Percentiles rank a stretch among this genome's conserved stretches.
Evolutionary conservation across 352 stramenopile species (phyloP).

Genomic region (Aphanomyces astaci): DNA sequence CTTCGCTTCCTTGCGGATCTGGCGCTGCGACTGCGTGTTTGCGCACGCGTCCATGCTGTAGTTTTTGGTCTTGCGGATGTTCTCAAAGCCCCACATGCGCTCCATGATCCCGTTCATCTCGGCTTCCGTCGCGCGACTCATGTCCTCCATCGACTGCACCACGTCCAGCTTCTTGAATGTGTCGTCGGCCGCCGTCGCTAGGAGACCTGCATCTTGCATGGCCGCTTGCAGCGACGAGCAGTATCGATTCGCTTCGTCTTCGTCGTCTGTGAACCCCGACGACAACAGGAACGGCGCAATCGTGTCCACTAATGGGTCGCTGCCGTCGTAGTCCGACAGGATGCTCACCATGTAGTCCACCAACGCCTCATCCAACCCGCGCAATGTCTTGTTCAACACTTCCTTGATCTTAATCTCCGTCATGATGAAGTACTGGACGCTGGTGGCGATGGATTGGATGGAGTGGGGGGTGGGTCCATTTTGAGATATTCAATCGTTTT

Average conservation of each 20-base stretch:
- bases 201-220: slow-evolving; percentile 23
- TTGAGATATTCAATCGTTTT: too few species aligned
- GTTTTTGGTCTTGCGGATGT: slow-evolving; percentile 72
- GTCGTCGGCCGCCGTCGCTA: not conserved
- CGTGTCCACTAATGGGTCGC: slow-evolving; percentile 39
- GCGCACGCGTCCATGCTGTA: slow-evolving; percentile 62
- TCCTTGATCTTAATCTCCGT: slow-evolving; percentile 20
- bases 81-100: slow-evolving; percentile 82
- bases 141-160: slow-evolving; percentile 64
- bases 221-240: slow-evolving; percentile 39
- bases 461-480: not conserved
- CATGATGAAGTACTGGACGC: not conserved
- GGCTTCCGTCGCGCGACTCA: slow-evolving; percentile 39
- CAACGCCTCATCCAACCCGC: slow-evolving; percentile 54
- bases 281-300: slow-evolving; percentile 69
- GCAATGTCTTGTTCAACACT: slow-evolving; percentile 43
- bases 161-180: slow-evolving; percentile 40
- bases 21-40: slow-evolving; percentile 64
- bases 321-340: slow-evolving; percentile 36
- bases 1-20: slow-evolving; percentile 74
- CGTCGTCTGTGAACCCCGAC: slow-evolving; percentile 40
- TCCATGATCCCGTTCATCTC: slow-evolving; percentile 63
- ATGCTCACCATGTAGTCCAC: slow-evolving; percentile 63
- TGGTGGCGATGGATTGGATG: not conserved
- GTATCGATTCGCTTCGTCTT: slow-evolving; percentile 32